Base-by-base conservation (phyloP, 805 yeast genomes). In the Myxozyma melibiosi region DNA sequence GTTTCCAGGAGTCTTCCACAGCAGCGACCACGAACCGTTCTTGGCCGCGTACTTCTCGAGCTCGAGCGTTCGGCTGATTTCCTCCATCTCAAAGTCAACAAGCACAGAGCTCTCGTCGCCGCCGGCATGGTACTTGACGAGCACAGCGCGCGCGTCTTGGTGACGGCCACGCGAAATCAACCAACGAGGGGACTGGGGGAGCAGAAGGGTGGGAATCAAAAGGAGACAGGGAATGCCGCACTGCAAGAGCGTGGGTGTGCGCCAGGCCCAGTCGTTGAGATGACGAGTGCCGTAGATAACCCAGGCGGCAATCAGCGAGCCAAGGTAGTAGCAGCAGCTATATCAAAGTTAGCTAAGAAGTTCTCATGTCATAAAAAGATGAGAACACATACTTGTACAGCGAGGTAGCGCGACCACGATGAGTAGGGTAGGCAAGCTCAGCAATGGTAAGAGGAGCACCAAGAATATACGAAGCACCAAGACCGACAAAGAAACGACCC, bases 121-220 rank as follows among this genome's bases (percentile, higher is more conserved):
- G 52, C 78, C 79, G 55, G 74, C 77, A 66, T 79, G 79, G 63
- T 68, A 67, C 51, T 70, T 73, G 5, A 74, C 67, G 58, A 80
- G 64, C 31, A 72, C 71, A 31, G 73, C 67, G 27, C 81, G 74
- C 1, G 91, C 92, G 49, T 78, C 76, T 16, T 79, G 84, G 51
- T 80, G 67, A 25, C 79, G 71, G 61, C 80, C 81, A 62, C 81
- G 80, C 42, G 80, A 80, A 22, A 88, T 84, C 59, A 73, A 80
- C 73, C 74, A 88, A 66, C 96, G 78, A 33, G 96, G 95, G 42
- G 86, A 82, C 73, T 42, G 86, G 82, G 58, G 81, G 67, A 72
- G 78, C 18, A 51, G 68, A 82, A 78, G 35, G 81, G 68, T 68
- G 80, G 84, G 41, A 82, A 80, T 70, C 72, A 33, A 66, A 65